Evolutionary conservation across 1,284 basidiomycete genomes (phyloP).

Genomic region (Sanguinoderma infundibulare): DNA sequence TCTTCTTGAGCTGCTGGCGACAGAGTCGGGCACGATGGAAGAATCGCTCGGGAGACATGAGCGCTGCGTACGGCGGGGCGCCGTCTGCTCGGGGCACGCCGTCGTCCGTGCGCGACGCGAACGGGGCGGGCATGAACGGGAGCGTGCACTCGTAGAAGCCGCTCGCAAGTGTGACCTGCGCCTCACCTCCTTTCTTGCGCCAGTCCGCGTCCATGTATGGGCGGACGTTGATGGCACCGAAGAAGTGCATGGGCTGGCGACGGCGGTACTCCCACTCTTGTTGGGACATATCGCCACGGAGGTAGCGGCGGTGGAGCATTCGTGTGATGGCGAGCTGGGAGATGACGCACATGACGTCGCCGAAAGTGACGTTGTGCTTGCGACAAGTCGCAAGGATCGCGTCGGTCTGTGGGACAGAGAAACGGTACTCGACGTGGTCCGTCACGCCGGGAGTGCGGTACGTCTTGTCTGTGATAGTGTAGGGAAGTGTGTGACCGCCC

Average conservation of each 20-base stretch:
- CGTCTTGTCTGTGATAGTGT: slow-evolving; percentile 40
- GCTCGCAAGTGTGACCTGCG: slow-evolving; percentile 48
- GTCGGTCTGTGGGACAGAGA: slow-evolving; percentile 34
- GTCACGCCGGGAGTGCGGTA: slow-evolving; percentile 42
- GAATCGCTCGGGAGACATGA: slow-evolving; percentile 53
- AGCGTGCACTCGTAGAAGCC: slow-evolving; percentile 49
- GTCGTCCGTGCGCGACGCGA: slow-evolving; percentile 10
- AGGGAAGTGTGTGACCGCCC: slow-evolving; percentile 63
- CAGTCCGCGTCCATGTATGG: slow-evolving; percentile 54
- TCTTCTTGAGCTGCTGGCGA: slow-evolving; percentile 40
- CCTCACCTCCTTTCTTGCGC: slow-evolving; percentile 48
- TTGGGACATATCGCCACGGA: slow-evolving; percentile 49
- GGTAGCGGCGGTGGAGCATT: slow-evolving; percentile 50
- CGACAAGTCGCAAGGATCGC: slow-evolving; percentile 44
- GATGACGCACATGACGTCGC: slow-evolving; percentile 52
- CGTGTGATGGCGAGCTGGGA: slow-evolving; percentile 60
- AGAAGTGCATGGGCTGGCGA: slow-evolving; percentile 53
- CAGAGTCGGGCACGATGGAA: slow-evolving; percentile 45
- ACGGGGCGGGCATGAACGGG: slow-evolving; percentile 50
- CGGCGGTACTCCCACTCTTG: slow-evolving; percentile 59
- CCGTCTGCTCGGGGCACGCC: slow-evolving; percentile 27
- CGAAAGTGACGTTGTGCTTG: slow-evolving; percentile 50
- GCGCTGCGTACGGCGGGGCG: slow-evolving; percentile 44
- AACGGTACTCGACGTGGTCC: slow-evolving; percentile 15
- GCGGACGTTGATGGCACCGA: slow-evolving; percentile 56